Evolutionary conservation across 108 stramenopile species (phyloP).

Genomic region (Poteriospumella lacustris): DNA sequence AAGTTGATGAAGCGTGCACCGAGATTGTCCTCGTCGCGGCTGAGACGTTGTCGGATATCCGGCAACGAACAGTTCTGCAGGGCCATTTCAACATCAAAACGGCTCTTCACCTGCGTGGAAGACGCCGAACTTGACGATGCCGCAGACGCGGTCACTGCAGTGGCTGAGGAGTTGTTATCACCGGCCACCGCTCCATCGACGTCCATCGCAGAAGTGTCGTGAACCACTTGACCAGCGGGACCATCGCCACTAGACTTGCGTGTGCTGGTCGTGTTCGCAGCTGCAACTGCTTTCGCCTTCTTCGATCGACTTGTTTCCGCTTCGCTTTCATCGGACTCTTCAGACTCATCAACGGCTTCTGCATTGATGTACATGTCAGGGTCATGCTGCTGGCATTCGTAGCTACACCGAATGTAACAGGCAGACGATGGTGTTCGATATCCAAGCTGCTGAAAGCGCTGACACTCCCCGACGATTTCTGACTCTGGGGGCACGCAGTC

Average conservation of each 20-base stretch:
- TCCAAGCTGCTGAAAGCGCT: neutral
- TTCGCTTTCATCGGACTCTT: neutral
- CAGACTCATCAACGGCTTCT: neutral
- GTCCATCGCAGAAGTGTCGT: no score
- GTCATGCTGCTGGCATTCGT: neutral
- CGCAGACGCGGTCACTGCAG: no score
- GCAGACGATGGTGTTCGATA: neutral
- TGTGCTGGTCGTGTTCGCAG: no score
- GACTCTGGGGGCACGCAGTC: constrained; percentile 17
- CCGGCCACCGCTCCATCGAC: no score
- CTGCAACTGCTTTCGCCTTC: no score
- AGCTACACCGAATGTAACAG: constrained; percentile 14
- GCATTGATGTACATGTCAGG: neutral
- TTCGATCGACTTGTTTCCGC: no score
- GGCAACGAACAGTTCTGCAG: neutral
- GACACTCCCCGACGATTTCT: neutral
- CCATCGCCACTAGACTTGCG: no score
- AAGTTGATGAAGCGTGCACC: neutral
- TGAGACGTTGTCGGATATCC: neutral
- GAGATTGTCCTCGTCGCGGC: neutral
- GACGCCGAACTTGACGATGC: no score
- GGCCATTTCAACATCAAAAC: neutral
- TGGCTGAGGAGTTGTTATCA: no score
- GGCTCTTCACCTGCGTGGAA: neutral
- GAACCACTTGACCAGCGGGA: no score